phyloP scores from a whole-genome alignment of 805 yeast species.

The Hanseniaspora mollemarum region DNA sequence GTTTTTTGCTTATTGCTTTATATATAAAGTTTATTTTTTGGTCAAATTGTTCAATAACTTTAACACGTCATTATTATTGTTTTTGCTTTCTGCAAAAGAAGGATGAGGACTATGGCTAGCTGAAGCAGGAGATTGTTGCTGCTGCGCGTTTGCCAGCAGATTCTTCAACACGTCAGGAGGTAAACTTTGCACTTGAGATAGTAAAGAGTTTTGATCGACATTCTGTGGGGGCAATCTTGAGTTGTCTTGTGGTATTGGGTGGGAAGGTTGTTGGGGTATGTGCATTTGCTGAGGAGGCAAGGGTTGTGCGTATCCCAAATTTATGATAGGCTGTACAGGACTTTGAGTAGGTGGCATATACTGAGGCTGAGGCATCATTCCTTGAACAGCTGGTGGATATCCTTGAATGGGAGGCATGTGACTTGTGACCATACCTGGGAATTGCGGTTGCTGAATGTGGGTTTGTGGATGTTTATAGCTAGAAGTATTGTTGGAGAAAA shows the following conservation, averaged over 20 bases:
- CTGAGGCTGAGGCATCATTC: conserved; percentile 18
- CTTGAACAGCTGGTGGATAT: conserved; percentile 19
- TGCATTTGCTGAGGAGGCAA: conserved; percentile 20
- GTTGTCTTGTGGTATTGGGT: conserved; percentile 22
- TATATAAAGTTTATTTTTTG: background rate
- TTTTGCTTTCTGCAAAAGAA: background rate
- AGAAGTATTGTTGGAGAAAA: conserved; percentile 22
- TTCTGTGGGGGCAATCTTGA: conserved; percentile 22
- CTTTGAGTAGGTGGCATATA: conserved; percentile 18
- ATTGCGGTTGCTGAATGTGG: conserved; percentile 20
- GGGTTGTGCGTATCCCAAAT: conserved; percentile 12
- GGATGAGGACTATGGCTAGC: background rate
- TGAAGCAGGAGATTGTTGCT: conserved; percentile 17
- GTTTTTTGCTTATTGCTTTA: too few species aligned
- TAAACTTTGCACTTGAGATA: conserved; percentile 28
- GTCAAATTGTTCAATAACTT: conserved; percentile 13
- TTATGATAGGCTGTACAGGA: background rate
- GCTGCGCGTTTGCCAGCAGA: conserved; percentile 27
- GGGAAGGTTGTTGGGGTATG: conserved; percentile 22
- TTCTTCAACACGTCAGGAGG: conserved; percentile 30
- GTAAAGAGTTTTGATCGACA: conserved; percentile 27
- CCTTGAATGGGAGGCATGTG: conserved; percentile 10
- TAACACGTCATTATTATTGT: conserved; percentile 1
- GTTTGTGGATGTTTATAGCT: conserved; percentile 17
- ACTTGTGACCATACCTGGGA: conserved; percentile 15